A percentile compares a stretch with the other conserved stretches of the same genome.
Evolutionary conservation across 1,284 basidiomycete genomes (phyloP).

Genomic region (Sanghuangporus sanghuang): DNA sequence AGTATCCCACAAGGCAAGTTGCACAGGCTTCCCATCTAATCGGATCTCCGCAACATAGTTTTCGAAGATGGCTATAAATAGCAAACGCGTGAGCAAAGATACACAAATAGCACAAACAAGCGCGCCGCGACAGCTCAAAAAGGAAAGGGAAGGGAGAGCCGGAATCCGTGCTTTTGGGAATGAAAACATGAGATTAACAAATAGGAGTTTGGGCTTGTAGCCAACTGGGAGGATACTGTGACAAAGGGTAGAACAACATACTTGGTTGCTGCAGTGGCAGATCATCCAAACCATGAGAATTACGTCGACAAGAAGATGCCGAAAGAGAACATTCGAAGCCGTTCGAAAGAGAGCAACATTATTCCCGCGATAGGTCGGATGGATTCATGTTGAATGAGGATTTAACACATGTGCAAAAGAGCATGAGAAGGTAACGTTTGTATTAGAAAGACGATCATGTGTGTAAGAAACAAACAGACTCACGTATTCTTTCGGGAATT

Average conservation of each 20-base stretch:
- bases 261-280: conserved; percentile 12
- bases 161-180: neutral
- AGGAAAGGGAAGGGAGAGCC: neutral
- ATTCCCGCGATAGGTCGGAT: neutral
- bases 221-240: too few relatives aligned
- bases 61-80: conserved; percentile 79
- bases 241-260: conserved; percentile 4
- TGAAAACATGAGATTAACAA: too few relatives aligned
- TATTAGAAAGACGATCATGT: conserved; percentile 14
- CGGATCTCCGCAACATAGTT: conserved; percentile 99
- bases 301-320: neutral
- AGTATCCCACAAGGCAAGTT: conserved; percentile 95
- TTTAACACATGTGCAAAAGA: neutral
- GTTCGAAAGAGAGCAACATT: neutral
- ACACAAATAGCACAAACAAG: neutral
- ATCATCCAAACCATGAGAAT: neutral
- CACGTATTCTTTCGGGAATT: conserved; percentile 97
- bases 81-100: conserved; percentile 11
- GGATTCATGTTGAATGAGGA: neutral
- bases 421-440: conserved; percentile 15
- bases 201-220: too few relatives aligned
- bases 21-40: conserved; percentile 94
- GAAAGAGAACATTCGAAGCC: neutral
- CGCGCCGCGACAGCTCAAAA: neutral
- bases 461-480: conserved; percentile 28